Percentiles rank a stretch among this genome's conserved stretches.
Conservation (phyloP, 2,329 filamentous ascomycete species). For the Aspergillus quadricinctus region DNA sequence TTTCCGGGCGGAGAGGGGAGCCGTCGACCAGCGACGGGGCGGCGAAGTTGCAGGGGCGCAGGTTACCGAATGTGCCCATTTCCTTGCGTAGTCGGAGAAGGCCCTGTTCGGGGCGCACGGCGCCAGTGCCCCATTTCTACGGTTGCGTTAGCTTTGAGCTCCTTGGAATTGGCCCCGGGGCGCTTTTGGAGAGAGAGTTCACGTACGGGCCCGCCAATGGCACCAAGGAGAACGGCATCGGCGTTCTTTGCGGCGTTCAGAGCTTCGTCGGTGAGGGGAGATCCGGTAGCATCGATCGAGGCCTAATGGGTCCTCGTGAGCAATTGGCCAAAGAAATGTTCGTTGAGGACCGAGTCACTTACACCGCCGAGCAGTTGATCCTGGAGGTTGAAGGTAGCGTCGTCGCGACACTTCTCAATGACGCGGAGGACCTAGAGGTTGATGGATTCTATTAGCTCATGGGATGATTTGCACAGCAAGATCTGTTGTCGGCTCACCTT, state of each 20-base stretch:
- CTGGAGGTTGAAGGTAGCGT: conserved; percentile 81
- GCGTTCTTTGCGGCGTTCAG: conserved; percentile 78
- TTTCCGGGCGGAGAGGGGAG: conserved; percentile 79
- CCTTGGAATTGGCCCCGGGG: no score
- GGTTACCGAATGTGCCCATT: conserved; percentile 89
- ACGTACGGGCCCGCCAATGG: conserved; percentile 81
- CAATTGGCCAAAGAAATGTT: neutral
- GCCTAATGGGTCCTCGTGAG: conserved; percentile 49
- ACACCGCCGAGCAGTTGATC: conserved; percentile 89
- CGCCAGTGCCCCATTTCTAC: conserved; percentile 83
- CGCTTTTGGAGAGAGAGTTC: neutral
- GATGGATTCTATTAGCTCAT: neutral
- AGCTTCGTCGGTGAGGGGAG: conserved; percentile 75
- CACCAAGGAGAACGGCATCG: conserved; percentile 85
- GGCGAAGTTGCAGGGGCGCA: conserved; percentile 93
- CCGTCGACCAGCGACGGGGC: conserved; percentile 76
- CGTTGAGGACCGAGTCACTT: conserved; percentile 42
- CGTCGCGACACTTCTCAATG: conserved; percentile 66
- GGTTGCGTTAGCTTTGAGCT: conserved; percentile 6
- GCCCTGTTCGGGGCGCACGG: conserved; percentile 87
- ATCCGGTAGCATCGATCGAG: conserved; percentile 79
- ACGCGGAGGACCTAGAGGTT: conserved; percentile 65
- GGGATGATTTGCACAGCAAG: neutral
- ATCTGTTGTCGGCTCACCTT: conserved; percentile 57
- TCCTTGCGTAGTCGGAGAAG: conserved; percentile 88